These are phyloP conservation scores for Avena sativa DNA, from an alignment of 176 grass and related monocot genomes.

Conservation along the genomic window DNA sequence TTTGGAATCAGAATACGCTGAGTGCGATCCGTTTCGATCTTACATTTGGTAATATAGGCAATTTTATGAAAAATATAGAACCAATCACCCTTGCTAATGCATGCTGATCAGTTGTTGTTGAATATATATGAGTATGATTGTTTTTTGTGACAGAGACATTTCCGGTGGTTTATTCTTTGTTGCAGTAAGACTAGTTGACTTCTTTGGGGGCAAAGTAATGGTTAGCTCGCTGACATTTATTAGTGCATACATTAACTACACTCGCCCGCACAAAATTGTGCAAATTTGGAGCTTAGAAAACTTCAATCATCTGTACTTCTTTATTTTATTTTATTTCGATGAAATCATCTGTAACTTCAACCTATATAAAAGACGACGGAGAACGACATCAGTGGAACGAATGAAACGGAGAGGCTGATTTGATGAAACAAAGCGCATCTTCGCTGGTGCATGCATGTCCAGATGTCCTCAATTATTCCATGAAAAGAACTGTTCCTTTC, in stretches of 20 bases:
- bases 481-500: constrained; percentile 22
- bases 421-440: constrained; percentile 1
- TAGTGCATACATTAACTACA: constrained; percentile 19
- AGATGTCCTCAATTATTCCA: background rate
- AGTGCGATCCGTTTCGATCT: background rate
- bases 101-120: background rate
- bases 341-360: background rate
- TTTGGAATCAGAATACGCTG: background rate
- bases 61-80: background rate
- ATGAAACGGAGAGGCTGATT: constrained; percentile 9
- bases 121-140: constrained; percentile 19
- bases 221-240: constrained; percentile 6
- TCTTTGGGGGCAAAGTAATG: constrained; percentile 13
- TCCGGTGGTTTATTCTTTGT: constrained; percentile 21
- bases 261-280: constrained; percentile 22
- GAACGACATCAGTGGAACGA: background rate
- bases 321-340: background rate
- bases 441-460: constrained; percentile 21
- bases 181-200: constrained; percentile 30
- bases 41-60: background rate
- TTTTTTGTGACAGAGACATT: constrained; percentile 8
- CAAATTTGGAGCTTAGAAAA: background rate
- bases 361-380: background rate
- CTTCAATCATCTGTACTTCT: background rate
- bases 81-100: constrained; percentile 24